Conservation (phyloP, 2,329 filamentous ascomycete species). For the Waltergamsia citrina region DNA sequence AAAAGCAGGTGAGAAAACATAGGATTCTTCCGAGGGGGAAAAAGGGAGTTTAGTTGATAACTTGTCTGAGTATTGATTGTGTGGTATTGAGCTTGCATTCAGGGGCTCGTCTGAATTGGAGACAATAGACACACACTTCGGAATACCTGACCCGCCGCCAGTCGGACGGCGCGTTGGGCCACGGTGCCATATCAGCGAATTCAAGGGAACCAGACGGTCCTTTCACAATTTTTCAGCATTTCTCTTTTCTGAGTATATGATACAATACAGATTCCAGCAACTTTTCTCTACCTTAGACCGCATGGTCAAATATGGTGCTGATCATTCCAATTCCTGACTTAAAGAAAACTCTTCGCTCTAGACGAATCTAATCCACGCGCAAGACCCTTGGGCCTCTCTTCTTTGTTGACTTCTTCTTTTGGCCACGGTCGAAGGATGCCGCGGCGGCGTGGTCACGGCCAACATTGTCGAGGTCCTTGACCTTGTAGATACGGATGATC, state of each 20-base stretch:
- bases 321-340: slow-evolving; percentile 3
- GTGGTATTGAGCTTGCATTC: no score
- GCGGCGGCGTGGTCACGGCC: slow-evolving; percentile 72
- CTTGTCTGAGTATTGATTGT: no score
- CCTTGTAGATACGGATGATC: slow-evolving; percentile 99
- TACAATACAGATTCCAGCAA: neutral
- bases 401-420: slow-evolving; percentile 71
- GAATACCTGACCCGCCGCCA: no score
- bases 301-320: slow-evolving; percentile 1
- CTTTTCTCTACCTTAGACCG: neutral
- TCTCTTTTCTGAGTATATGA: neutral
- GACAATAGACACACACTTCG: no score
- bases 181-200: no score
- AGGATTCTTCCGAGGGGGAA: no score
- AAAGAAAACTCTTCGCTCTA: slow-evolving; percentile 3
- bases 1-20: no score
- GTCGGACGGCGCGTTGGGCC: no score
- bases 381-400: slow-evolving; percentile 66
- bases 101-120: no score
- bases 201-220: no score
- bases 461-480: slow-evolving; percentile 96
- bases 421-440: slow-evolving; percentile 64
- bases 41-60: no score
- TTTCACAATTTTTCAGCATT: neutral
- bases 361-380: slow-evolving; percentile 53